These are phyloP conservation scores for Aspergillus fumigatus DNA, from an alignment of 2,329 filamentous ascomycete species.

Conservation along the genomic window DNA sequence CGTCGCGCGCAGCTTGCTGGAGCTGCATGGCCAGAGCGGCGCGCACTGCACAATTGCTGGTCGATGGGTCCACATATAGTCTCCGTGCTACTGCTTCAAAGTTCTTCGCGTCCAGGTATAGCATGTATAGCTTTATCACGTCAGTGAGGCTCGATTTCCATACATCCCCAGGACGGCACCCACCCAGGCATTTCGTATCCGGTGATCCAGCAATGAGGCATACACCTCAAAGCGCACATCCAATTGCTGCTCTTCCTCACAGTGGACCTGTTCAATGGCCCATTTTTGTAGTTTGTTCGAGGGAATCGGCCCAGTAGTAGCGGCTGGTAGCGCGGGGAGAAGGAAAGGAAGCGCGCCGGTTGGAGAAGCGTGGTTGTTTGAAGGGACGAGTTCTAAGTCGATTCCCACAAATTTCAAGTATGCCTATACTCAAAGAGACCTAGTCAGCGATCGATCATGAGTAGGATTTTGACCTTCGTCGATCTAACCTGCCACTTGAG, in stretches of 20 bases:
- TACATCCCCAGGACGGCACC: conserved; percentile 15
- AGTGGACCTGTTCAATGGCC: conserved; percentile 50
- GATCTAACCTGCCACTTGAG: conserved; percentile 83
- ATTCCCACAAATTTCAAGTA: conserved; percentile 75
- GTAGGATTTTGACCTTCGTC: not conserved
- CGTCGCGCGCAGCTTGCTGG: conserved; percentile 65
- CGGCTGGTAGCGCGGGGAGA: conserved; percentile 50
- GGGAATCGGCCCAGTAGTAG: conserved; percentile 48
- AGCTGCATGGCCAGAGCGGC: conserved; percentile 62
- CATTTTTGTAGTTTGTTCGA: conserved; percentile 67
- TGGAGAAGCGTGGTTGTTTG: conserved; percentile 90
- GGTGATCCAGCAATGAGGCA: conserved; percentile 68
- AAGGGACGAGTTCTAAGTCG: conserved; percentile 62
- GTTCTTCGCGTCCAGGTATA: conserved; percentile 73
- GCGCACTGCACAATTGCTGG: conserved; percentile 59
- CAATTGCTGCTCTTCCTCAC: conserved; percentile 46
- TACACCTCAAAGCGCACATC: conserved; percentile 67
- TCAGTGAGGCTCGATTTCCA: conserved; percentile 1
- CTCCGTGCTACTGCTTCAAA: conserved; percentile 58
- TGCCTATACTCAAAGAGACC: conserved; percentile 50
- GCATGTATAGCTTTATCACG: conserved; percentile 59
- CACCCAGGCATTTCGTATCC: conserved; percentile 83
- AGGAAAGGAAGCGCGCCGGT: conserved; percentile 86
- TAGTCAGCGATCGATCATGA: conserved; percentile 1
- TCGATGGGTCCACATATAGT: conserved; percentile 66